phyloP scores from a whole-genome alignment of 1,139 yeast genomes.

The Protomyces macrosporus region DNA sequence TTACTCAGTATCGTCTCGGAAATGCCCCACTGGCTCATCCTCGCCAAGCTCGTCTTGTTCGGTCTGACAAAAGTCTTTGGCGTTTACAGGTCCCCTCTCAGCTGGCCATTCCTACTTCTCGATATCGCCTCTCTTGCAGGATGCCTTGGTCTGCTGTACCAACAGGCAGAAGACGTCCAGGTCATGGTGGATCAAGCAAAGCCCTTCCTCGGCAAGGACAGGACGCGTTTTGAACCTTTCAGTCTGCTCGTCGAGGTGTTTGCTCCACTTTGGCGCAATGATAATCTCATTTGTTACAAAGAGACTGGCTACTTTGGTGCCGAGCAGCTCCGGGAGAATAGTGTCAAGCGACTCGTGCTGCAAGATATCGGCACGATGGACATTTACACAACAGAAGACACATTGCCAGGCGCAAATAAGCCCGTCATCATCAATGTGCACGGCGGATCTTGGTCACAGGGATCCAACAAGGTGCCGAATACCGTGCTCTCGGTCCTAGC shows the following conservation, averaged over 20 bases:
- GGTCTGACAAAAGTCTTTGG: slow-evolving; percentile 1
- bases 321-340: background rate
- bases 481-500: slow-evolving; percentile 10
- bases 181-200: background rate
- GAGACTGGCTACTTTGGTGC: background rate
- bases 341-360: background rate
- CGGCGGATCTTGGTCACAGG: slow-evolving; percentile 17
- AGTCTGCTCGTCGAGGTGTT: background rate
- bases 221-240: background rate
- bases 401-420: background rate
- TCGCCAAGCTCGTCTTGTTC: slow-evolving; percentile 1
- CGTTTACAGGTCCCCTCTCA: background rate
- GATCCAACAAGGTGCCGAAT: slow-evolving; percentile 11
- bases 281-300: background rate
- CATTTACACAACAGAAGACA: background rate
- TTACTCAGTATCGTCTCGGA: background rate
- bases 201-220: background rate
- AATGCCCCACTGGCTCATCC: slow-evolving; percentile 13
- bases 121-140: slow-evolving; percentile 8
- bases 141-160: background rate
- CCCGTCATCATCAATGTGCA: slow-evolving; percentile 20
- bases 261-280: background rate
- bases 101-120: slow-evolving; percentile 7
- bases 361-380: slow-evolving; percentile 4
- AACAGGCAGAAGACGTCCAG: slow-evolving; percentile 3